phyloP scores from a whole-genome alignment of 768 basidiomycete genomes.

The Paxillus rubicundulus region DNA sequence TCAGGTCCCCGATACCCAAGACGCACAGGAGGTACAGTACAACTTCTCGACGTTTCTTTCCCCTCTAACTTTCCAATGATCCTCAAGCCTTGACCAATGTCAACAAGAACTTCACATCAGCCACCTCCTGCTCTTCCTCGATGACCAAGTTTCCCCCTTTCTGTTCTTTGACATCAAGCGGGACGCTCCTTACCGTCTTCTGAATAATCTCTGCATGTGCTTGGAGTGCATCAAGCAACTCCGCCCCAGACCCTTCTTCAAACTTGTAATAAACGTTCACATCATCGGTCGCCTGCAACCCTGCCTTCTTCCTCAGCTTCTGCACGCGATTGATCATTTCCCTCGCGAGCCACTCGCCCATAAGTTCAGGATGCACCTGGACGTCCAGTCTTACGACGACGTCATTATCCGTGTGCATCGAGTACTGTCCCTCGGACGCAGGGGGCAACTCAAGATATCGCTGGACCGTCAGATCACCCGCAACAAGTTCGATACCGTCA shows the following conservation, averaged over 20 bases:
- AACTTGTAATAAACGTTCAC: constrained; percentile 85
- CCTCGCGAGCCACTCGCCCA: constrained; percentile 83
- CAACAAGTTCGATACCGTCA: constrained; percentile 84
- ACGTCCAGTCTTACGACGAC: constrained; percentile 93
- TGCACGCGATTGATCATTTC: constrained; percentile 93
- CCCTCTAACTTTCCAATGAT: background rate
- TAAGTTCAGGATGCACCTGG: constrained; percentile 80
- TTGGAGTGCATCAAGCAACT: constrained; percentile 60
- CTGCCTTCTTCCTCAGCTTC: constrained; percentile 92
- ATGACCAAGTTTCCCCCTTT: constrained; percentile 54
- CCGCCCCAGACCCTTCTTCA: constrained; percentile 62
- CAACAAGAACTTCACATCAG: constrained; percentile 73
- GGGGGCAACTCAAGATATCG: constrained; percentile 84
- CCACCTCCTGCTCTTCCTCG: constrained; percentile 86
- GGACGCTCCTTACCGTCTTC: constrained; percentile 73
- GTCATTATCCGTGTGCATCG: constrained; percentile 89
- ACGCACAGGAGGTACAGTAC: constrained; percentile 23
- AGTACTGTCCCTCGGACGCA: constrained; percentile 58
- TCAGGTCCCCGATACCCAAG: background rate
- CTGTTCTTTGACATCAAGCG: constrained; percentile 55
- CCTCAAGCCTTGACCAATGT: constrained; percentile 50
- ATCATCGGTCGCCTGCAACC: constrained; percentile 92
- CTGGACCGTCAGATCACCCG: constrained; percentile 89
- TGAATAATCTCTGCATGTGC: constrained; percentile 68
- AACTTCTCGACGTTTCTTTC: background rate